Evolutionary conservation across 768 basidiomycete species (phyloP).

Genomic region (Termitomyces eurrhizus): DNA sequence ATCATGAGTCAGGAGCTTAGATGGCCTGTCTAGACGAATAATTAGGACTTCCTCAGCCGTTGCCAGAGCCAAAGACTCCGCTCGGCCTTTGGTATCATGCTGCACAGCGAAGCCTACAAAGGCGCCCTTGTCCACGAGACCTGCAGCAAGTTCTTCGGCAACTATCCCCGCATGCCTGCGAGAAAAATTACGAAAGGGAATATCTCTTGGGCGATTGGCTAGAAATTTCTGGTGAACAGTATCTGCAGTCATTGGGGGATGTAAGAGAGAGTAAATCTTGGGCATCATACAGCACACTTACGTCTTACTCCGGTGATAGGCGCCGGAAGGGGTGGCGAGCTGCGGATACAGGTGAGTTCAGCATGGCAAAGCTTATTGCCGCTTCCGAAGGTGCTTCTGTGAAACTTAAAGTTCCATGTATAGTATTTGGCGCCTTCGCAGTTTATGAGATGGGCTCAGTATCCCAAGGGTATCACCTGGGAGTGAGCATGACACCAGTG

Average conservation of each 20-base stretch:
- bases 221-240: constrained; percentile 10
- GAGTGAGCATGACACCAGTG: not conserved
- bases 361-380: not conserved
- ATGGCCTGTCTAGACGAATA: constrained; percentile 4
- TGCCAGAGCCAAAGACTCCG: constrained; percentile 13
- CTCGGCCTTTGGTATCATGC: constrained; percentile 1
- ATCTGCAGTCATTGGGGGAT: not conserved
- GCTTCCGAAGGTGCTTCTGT: not conserved
- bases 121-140: not conserved
- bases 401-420: constrained; percentile 2
- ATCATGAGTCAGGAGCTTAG: constrained; percentile 9
- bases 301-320: not conserved
- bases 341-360: not conserved
- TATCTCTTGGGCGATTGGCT: not conserved
- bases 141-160: not conserved
- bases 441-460: not conserved
- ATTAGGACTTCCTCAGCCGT: constrained; percentile 9
- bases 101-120: constrained; percentile 12
- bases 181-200: constrained; percentile 5
- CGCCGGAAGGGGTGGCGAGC: not conserved
- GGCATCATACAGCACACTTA: not conserved
- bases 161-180: constrained; percentile 13
- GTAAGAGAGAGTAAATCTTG: not conserved
- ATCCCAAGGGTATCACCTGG: not conserved
- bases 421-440: not conserved